Base-by-base conservation (phyloP, 2,329 filamentous ascomycete genomes). In the Cylindrodendrum hubeiense region DNA sequence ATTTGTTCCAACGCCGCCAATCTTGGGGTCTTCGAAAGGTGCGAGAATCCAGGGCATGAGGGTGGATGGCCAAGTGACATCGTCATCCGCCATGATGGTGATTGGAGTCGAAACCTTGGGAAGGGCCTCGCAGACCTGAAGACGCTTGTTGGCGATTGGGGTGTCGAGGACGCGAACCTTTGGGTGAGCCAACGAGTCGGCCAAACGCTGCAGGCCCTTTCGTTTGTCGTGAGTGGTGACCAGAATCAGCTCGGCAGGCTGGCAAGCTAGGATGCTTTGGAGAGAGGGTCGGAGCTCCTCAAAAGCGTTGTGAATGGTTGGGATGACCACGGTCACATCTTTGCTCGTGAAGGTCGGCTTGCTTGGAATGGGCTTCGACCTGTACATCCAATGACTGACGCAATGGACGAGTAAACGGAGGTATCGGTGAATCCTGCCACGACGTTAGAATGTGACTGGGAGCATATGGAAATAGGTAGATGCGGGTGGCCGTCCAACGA, bases 271-370 rank as follows among this genome's bases (percentile, higher is more conserved):
- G 69, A 93, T 94, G 74, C 92, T 94, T 76, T 91, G 85, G 41
- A 98, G 87, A 19, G 94, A 97, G 65, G 92, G 89, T 57, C 91
- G 90, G 66, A 98, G 85, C 76, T 97, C 93, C 73, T 94, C 90
- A 65, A 95, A 94, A 67, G 90, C 90, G 66, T 94, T 93, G 76
- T 97, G 93, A 69, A 98, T 94, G 12, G 95, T 97, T 8, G 95
- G 95, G 66, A 98, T 93, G 73, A 98, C 93, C 69, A 98, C 94
- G 6, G 95, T 97, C 74, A 97, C 94, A 87, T 98, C 93, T 72
- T 93, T 83, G 34, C 90, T 87, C 28, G 90, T 93, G 77, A 94
- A 91, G 47, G 86, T 90, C n/a, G 95, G 94, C 68, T 94, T 92
- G 63, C 89, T 88, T 43, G 94, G 92, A 59, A 95, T 91, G 44